Conservation (phyloP, 495 filamentous ascomycete species). For the Hyaloscypha finlandica region DNA sequence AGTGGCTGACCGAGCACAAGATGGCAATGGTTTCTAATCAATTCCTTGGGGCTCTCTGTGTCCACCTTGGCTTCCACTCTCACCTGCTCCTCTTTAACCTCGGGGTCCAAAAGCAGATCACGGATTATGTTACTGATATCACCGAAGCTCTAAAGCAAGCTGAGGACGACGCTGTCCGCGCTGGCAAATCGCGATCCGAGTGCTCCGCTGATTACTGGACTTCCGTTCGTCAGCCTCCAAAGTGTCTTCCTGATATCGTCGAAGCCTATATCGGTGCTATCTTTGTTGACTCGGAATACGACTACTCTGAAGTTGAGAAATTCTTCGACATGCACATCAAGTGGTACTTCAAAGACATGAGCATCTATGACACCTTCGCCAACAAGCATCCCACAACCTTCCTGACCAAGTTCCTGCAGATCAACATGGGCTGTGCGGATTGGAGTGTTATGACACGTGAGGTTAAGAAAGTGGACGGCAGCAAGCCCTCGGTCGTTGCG, state of each 20-base stretch:
- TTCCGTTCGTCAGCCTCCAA: conserved; percentile 69
- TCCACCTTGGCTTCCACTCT: conserved; percentile 72
- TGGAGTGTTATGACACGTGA: conserved; percentile 46
- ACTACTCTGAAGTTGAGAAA: conserved; percentile 67
- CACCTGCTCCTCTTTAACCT: conserved; percentile 66
- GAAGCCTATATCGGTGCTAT: conserved; percentile 89
- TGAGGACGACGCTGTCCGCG: conserved; percentile 39
- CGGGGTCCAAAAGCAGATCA: conserved; percentile 61
- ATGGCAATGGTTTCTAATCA: conserved; percentile 99
- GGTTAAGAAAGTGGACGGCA: conserved; percentile 31
- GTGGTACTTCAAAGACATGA: conserved; percentile 86
- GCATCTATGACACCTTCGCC: conserved; percentile 83
- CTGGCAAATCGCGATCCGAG: conserved; percentile 48
- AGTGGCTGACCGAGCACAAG: conserved; percentile 99
- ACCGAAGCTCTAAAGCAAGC: conserved; percentile 52
- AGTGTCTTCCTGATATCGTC: conserved; percentile 84
- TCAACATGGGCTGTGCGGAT: conserved; percentile 47
- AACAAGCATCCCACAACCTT: conserved; percentile 77
- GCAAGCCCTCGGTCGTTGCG: conserved; percentile 53
- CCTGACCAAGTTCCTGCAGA: conserved; percentile 44
- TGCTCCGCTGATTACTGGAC: conserved; percentile 82
- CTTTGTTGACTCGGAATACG: conserved; percentile 87
- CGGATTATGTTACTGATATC: conserved; percentile 70
- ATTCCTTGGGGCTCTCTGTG: conserved; percentile 81
- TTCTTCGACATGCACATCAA: conserved; percentile 77